phyloP scores from a whole-genome alignment of 441 rosid species.

The Pelargonium fulgidum region DNA sequence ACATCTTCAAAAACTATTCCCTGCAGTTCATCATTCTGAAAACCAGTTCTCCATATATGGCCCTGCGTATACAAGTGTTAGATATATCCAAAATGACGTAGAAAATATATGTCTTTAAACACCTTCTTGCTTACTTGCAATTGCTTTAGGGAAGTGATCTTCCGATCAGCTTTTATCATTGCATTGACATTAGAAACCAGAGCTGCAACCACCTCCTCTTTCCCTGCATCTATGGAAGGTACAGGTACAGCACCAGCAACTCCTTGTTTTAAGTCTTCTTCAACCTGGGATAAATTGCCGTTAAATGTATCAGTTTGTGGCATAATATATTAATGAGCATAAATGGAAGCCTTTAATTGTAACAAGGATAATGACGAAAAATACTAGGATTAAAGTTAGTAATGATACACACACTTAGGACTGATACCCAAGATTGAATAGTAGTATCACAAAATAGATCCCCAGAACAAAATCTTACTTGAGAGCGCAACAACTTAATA shows the following conservation, averaged over 20 bases:
- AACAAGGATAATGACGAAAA: not conserved
- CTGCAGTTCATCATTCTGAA: constrained; percentile 53
- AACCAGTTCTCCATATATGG: constrained; percentile 92
- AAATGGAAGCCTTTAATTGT: not conserved
- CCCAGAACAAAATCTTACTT: constrained; percentile 39
- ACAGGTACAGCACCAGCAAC: constrained; percentile 58
- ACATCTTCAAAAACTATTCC: constrained; percentile 81
- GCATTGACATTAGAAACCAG: constrained; percentile 78
- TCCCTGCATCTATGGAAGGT: constrained; percentile 59
- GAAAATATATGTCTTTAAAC: not conserved
- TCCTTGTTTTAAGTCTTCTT: constrained; percentile 69
- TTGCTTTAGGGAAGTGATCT: constrained; percentile 90
- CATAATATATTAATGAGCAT: not conserved
- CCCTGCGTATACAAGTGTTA: constrained; percentile 44
- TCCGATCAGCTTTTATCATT: constrained; percentile 91
- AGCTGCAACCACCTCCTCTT: constrained; percentile 74
- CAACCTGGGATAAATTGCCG: constrained; percentile 39
- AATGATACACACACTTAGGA: no score
- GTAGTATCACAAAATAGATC: not conserved
- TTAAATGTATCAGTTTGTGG: not conserved
- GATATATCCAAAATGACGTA: constrained; percentile 12
- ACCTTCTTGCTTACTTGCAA: constrained; percentile 54
- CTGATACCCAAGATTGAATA: not conserved
- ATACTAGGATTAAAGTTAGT: not conserved
- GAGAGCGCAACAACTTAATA: constrained; percentile 60